Conservation (phyloP, 1,284 basidiomycete species). For the Bjerkandera adusta region DNA sequence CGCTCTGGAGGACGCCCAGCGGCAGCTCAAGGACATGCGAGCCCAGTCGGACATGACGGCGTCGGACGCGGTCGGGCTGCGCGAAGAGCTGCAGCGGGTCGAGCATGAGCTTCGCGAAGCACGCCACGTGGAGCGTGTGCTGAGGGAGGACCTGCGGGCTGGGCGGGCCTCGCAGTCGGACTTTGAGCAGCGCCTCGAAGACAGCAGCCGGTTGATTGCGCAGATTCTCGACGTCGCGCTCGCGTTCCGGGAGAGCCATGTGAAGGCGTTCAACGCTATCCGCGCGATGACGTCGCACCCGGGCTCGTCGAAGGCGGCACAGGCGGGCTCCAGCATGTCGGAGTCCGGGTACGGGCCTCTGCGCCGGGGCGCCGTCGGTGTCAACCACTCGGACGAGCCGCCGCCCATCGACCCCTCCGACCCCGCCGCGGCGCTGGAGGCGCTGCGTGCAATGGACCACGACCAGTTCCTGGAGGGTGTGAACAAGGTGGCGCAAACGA, state of each 20-base stretch:
- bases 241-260: constrained; percentile 68
- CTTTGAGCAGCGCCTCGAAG: constrained; percentile 62
- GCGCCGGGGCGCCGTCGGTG: constrained; percentile 50
- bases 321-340: constrained; percentile 23
- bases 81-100: constrained; percentile 71
- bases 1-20: constrained; percentile 54
- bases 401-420: constrained; percentile 73
- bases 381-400: constrained; percentile 60
- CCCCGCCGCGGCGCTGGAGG: constrained; percentile 63
- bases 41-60: constrained; percentile 58
- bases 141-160: constrained; percentile 60
- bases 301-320: constrained; percentile 33
- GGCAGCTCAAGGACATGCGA: constrained; percentile 58
- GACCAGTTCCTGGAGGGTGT: constrained; percentile 83
- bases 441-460: constrained; percentile 74
- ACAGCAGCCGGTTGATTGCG: constrained; percentile 59
- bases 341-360: constrained; percentile 41
- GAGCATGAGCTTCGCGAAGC: constrained; percentile 66
- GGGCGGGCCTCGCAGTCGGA: constrained; percentile 63
- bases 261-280: constrained; percentile 63
- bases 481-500: constrained; percentile 76
- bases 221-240: constrained; percentile 75
- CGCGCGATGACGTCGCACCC: constrained; percentile 64
- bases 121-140: constrained; percentile 55
- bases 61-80: constrained; percentile 61